These are phyloP conservation scores for Ustilago esculenta DNA, from an alignment of 1,284 basidiomycete genomes.

Conservation along the genomic window DNA sequence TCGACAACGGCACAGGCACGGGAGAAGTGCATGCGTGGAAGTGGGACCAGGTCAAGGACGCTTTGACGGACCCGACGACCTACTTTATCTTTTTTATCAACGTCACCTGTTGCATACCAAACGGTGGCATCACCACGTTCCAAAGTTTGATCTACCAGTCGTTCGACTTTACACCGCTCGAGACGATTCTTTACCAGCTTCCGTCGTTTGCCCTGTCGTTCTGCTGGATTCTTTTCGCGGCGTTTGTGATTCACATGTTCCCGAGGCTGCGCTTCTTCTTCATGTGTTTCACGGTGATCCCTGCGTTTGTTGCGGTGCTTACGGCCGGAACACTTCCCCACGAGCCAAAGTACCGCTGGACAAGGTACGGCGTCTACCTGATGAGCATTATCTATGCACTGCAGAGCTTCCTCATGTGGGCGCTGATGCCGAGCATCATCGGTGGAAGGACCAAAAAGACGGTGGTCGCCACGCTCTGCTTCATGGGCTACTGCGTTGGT, in stretches of 20 bases:
- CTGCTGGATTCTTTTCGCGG: conserved; percentile 64
- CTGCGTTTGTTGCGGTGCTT: conserved; percentile 23
- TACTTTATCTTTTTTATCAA: conserved; percentile 62
- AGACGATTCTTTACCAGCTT: conserved; percentile 63
- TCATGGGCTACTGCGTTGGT: conserved; percentile 64
- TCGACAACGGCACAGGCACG: conserved; percentile 60
- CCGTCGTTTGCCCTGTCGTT: conserved; percentile 59
- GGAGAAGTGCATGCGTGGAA: conserved; percentile 59
- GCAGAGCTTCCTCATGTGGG: conserved; percentile 58
- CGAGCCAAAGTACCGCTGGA: conserved; percentile 48
- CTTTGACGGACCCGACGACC: conserved; percentile 35
- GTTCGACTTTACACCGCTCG: conserved; percentile 51
- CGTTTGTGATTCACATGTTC: conserved; percentile 51
- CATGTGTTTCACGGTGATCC: conserved; percentile 52
- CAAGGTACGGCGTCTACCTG: conserved; percentile 57
- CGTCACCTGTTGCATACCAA: conserved; percentile 43
- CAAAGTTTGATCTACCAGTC: conserved; percentile 50
- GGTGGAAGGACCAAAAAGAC: conserved; percentile 65
- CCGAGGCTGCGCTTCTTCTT: conserved; percentile 58
- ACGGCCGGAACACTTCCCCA: conserved; percentile 31
- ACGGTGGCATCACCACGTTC: conserved; percentile 58
- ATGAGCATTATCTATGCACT: conserved; percentile 60
- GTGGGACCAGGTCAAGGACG: conserved; percentile 59
- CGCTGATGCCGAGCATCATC: conserved; percentile 61
- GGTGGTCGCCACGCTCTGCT: conserved; percentile 53